These are phyloP conservation scores for Russula ochroleuca DNA, from an alignment of 768 basidiomycete species.

Conservation along the genomic window DNA sequence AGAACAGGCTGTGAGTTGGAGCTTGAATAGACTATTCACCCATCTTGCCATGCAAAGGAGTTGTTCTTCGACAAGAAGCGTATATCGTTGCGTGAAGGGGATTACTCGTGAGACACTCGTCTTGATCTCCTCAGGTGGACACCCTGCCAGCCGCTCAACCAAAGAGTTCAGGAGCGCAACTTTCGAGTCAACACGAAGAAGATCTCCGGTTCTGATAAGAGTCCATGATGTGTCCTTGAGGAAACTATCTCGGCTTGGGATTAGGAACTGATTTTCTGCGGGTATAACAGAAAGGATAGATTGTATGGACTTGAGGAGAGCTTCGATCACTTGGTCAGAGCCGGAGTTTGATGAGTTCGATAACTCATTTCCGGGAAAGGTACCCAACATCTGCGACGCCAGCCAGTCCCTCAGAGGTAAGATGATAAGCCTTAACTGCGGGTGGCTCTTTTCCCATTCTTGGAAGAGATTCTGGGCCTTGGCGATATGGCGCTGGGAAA, in stretches of 20 bases:
- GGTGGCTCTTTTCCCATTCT: slow-evolving; percentile 24
- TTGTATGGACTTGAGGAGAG: slow-evolving; percentile 64
- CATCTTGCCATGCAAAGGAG: slow-evolving; percentile 56
- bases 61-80: slow-evolving; percentile 52
- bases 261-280: slow-evolving; percentile 31
- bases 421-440: slow-evolving; percentile 34
- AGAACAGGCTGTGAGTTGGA: slow-evolving; percentile 72
- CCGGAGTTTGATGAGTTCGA: slow-evolving; percentile 24
- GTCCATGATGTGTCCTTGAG: slow-evolving; percentile 46
- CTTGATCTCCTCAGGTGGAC: slow-evolving; percentile 35
- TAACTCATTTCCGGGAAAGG: neutral
- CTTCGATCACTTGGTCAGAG: slow-evolving; percentile 50
- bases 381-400: slow-evolving; percentile 9
- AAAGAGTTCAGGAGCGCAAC: slow-evolving; percentile 39
- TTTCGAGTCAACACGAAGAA: slow-evolving; percentile 47
- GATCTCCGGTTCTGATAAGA: slow-evolving; percentile 44
- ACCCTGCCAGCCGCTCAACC: slow-evolving; percentile 39
- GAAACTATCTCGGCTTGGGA: slow-evolving; percentile 44
- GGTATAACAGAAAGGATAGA: slow-evolving; percentile 45
- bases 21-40: slow-evolving; percentile 78
- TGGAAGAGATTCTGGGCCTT: slow-evolving; percentile 6
- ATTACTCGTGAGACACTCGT: slow-evolving; percentile 44
- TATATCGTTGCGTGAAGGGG: slow-evolving; percentile 73
- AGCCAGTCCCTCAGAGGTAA: slow-evolving; percentile 36
- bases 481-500: slow-evolving; percentile 13